Evolutionary conservation across 768 basidiomycete genomes (phyloP).

Genomic region (Clavulina sp.): DNA sequence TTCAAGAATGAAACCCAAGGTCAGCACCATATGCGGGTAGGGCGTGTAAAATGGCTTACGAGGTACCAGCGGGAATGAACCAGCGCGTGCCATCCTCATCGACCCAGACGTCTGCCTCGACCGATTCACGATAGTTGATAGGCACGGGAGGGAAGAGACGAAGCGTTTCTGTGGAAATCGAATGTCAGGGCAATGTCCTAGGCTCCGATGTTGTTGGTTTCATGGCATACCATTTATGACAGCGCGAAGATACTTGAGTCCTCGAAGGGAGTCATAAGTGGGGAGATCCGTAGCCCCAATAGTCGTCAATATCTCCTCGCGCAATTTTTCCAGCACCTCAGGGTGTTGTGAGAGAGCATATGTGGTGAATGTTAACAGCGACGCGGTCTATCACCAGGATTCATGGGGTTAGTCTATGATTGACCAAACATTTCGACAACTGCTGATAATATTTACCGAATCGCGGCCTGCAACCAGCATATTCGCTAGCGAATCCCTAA

Average conservation of each 20-base stretch:
- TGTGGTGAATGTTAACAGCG: conserved; percentile 6
- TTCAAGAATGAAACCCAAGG: background rate
- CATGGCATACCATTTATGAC: conserved; percentile 13
- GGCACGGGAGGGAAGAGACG: conserved; percentile 71
- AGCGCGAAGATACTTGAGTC: conserved; percentile 43
- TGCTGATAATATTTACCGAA: conserved; percentile 53
- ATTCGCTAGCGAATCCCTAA: conserved; percentile 63
- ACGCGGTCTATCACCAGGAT: too few relatives aligned
- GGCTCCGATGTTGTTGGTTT: conserved; percentile 11
- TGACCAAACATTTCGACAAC: too few relatives aligned
- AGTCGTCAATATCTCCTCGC: conserved; percentile 11
- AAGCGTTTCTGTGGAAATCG: conserved; percentile 55
- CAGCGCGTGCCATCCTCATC: too few relatives aligned
- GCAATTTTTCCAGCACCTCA: conserved; percentile 7
- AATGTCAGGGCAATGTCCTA: conserved; percentile 1
- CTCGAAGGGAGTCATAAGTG: conserved; percentile 37
- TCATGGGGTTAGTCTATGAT: too few relatives aligned
- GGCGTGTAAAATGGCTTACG: too few relatives aligned
- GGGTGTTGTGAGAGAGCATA: conserved; percentile 9
- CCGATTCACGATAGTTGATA: conserved; percentile 38
- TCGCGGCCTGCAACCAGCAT: conserved; percentile 64
- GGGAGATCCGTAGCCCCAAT: conserved; percentile 16
- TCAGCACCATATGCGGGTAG: too few relatives aligned
- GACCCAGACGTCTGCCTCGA: background rate
- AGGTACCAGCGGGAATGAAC: too few relatives aligned